Base-by-base conservation (phyloP, 352 stramenopile species). In the Phytophthora crassamura region DNA sequence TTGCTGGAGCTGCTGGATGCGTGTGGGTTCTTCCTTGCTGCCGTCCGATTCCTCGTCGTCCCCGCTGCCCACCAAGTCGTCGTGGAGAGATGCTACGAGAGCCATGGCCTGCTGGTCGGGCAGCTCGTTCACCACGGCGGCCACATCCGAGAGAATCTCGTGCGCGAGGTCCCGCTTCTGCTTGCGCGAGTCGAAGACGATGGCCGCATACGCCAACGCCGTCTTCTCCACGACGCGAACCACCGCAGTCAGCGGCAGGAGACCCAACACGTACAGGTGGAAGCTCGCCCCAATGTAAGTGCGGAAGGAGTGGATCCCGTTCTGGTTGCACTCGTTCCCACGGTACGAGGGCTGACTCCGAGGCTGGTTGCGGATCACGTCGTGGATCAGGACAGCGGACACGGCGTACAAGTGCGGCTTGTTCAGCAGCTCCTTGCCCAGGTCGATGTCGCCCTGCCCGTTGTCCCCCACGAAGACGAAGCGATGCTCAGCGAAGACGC, bases 391-490 rank as follows among this genome's bases (percentile, higher is more conserved):
- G 41, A 94, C 86, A 16, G 72, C 72, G 1, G 72, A 77, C 33
- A 90, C 81, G 2, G 70, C 64, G 60, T 90, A 90, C 56, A 80
- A 60, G 8, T 78, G 54, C 1, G 83, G 80, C 14, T 84, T 61
- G 38, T 62, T 64, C 33, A 94, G 60, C 49, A 94, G 61, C 39
- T 80, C 69, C 67, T 91, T 93, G 71, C 86, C 86, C 20, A 94
- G 57, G 36, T 93, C 84, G 30, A 94, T 94, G 57, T 94, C 86
- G 14, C 86, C 84, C 49, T 94, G 86, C 4, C 86, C 86, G 35
- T 94, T 94, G 62, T 94, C 86, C 5, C 86, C 86, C 28, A 94
- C 84, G 36, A 94, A 94, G 18, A 94, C 73, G 49, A 93, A 94
- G 15, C 71, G 82, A 33, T 90, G 74, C 52, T 94, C 86, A 33